phyloP scores from a whole-genome alignment of 163 green algal genomes.

The Prototheca wickerhamii region DNA sequence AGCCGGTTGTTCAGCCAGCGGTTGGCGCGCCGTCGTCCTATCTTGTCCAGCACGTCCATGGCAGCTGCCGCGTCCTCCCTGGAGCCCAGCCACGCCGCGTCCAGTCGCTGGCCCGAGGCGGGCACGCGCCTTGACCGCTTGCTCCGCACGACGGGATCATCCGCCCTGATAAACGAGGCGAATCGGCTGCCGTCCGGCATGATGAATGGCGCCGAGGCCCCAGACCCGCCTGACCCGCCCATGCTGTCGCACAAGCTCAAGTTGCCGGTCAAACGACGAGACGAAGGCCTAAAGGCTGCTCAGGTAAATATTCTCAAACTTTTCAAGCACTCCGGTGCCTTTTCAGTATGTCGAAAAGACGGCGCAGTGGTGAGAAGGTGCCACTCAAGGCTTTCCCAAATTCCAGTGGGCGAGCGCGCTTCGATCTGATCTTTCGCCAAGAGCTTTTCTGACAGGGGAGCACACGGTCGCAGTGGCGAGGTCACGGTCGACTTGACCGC shows the following conservation, averaged over 20 bases:
- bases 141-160: neutral
- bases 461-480: too few species aligned
- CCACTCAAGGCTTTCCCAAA: too few species aligned
- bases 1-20: slow-evolving; percentile 43
- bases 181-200: slow-evolving; percentile 31
- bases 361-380: too few species aligned
- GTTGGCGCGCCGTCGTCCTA: slow-evolving; percentile 1
- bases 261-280: too few species aligned
- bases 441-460: too few species aligned
- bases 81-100: too few species aligned
- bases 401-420: too few species aligned
- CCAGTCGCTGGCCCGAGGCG: neutral
- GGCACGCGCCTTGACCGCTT: neutral
- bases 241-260: slow-evolving; percentile 1
- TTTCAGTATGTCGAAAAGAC: neutral
- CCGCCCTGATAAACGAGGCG: neutral
- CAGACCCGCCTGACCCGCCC: neutral
- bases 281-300: too few species aligned
- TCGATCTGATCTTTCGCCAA: too few species aligned
- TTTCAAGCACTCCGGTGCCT: neutral
- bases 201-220: slow-evolving; percentile 22
- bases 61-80: too few species aligned
- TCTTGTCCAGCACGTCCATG: neutral
- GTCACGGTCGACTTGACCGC: too few species aligned
- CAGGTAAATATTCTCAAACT: too few species aligned